Evolutionary conservation across 768 basidiomycete species (phyloP).

Genomic region (Russula sp.): DNA sequence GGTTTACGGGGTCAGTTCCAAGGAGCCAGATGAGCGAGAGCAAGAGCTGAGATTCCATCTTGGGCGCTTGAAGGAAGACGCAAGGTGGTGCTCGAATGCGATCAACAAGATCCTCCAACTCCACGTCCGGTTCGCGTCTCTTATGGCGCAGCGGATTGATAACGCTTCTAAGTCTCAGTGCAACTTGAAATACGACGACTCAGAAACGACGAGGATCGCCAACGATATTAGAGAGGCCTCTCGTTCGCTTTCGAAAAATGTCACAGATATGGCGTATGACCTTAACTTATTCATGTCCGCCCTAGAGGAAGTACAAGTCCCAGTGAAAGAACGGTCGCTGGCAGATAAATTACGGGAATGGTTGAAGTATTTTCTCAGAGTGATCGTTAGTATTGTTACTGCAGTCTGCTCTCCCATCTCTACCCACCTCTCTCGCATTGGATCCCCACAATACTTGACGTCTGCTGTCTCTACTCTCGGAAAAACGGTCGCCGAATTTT

Average conservation of each 20-base stretch:
- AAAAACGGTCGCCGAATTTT: constrained; percentile 12
- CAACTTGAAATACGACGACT: constrained; percentile 18
- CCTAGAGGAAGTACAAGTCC: constrained; percentile 14
- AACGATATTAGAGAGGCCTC: constrained; percentile 17
- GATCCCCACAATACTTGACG: too few species aligned
- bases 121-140: constrained; percentile 17
- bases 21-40: constrained; percentile 16
- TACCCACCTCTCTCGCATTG: background rate
- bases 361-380: constrained; percentile 18
- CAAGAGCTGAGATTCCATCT: constrained; percentile 7
- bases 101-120: constrained; percentile 18
- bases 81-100: constrained; percentile 16
- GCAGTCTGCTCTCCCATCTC: constrained; percentile 8
- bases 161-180: constrained; percentile 17
- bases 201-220: constrained; percentile 22
- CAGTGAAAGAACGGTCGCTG: background rate
- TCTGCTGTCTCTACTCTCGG: constrained; percentile 16
- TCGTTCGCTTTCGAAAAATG: constrained; percentile 11
- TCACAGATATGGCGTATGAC: constrained; percentile 5
- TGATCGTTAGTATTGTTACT: constrained; percentile 12
- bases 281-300: constrained; percentile 11
- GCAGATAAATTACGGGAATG: constrained; percentile 12
- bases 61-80: constrained; percentile 9
- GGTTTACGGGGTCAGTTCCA: background rate
- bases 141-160: constrained; percentile 19